Base-by-base conservation (phyloP, 2,329 filamentous ascomycete species). In the Fusarium sp. region DNA sequence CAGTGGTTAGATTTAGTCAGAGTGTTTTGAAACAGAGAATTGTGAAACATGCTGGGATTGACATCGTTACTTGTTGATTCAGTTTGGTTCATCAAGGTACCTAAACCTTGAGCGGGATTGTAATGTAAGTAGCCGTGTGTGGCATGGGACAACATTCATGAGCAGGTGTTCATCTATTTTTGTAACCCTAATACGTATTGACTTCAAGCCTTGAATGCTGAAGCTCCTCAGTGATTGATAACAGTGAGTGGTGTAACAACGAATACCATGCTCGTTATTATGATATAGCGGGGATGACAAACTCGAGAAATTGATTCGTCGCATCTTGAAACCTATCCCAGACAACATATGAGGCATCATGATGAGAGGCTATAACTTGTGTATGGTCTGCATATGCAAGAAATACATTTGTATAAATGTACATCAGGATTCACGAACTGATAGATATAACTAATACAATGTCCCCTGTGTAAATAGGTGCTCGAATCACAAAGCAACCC, bases 251-350 rank as follows among this genome's bases (percentile, higher is more conserved):
- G 12, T 26, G n/a, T 13, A 6, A 20, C 24, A 21, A 23, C 46
- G 35, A 50, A 63, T 52, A 54, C 26, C 15, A 29, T 60, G n/a
- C 21, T 26, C 21, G 28, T 16, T 20, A 39, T 49, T 31, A n/a
- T 35, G 20, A 26, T 31, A 20, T 48, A 55, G 42, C 31, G 28
- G 23, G 44, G 69, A 73, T 71, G 60, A 74, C 69, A 74, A 71
- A 71, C 33, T 49, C 20, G 15, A 26, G 12, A 44, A 33, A 42
- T 50, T 73, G 65, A 74, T 74, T 74, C 60, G 72, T 29, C 38
- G 47, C 28, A 39, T 54, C 42, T 57, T 18, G 18, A 31, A 43
- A 63, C 38, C 21, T 41, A 29, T 37, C 15, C 16, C 12, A 28
- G 41, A 31, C 16, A 12, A 13, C 12, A 26, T 21, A 41, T 55